phyloP scores from a whole-genome alignment of 2,329 filamentous ascomycete species.

The Alternaria conjuncta region DNA sequence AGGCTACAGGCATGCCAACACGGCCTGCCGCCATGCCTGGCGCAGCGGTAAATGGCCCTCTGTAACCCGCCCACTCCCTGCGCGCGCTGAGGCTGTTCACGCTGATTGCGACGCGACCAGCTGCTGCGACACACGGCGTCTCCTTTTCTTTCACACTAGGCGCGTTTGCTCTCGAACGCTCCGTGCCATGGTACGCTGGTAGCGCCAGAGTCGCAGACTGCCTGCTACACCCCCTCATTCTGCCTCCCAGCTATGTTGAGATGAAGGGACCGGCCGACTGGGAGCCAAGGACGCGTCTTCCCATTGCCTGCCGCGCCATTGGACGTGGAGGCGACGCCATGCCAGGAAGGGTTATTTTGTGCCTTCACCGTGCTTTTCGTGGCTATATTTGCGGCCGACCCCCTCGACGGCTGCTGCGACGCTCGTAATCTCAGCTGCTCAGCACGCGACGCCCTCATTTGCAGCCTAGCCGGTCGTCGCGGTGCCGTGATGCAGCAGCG shows the following conservation, averaged over 20 bases:
- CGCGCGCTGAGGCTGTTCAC: conserved; percentile 15
- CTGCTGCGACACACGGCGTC: conserved; percentile 35
- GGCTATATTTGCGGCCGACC: conserved; percentile 28
- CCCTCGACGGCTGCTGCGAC: conserved; percentile 26
- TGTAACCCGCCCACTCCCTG: conserved; percentile 1
- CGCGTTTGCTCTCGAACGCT: conserved; percentile 16
- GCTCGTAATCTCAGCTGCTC: conserved; percentile 21
- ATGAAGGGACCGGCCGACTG: conserved; percentile 15
- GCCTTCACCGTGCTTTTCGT: conserved; percentile 16
- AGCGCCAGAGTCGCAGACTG: conserved; percentile 18
- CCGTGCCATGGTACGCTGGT: conserved; percentile 14
- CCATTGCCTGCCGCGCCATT: conserved; percentile 19
- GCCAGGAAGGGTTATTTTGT: conserved; percentile 19
- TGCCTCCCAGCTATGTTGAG: conserved; percentile 19
- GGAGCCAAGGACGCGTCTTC: conserved; percentile 23
- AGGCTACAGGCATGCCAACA: conserved; percentile 23
- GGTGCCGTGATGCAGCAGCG: conserved; percentile 19
- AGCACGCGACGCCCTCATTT: conserved; percentile 29
- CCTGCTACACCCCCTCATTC: conserved; percentile 11
- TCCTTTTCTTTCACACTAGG: conserved; percentile 18
- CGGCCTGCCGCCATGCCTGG: conserved; percentile 26
- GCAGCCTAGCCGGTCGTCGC: conserved; percentile 13
- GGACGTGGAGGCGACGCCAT: conserved; percentile 4
- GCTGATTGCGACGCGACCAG: conserved; percentile 17
- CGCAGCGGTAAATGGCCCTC: conserved; percentile 15